Evolutionary conservation across 257 asterid genomes (phyloP).

Genomic region (Solanum pennellii): DNA sequence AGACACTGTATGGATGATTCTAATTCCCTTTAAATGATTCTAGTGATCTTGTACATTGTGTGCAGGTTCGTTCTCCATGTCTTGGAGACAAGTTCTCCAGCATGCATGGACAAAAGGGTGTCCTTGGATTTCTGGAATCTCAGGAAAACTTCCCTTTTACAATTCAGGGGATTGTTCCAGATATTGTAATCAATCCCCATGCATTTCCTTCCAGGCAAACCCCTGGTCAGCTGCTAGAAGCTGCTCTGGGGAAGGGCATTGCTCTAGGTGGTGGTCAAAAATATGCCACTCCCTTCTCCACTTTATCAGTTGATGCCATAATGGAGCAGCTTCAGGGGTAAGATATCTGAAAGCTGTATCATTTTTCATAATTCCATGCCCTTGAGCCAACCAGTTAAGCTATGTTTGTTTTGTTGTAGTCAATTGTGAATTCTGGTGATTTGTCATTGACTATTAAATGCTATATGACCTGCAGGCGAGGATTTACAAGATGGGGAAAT

Average conservation of each 20-base stretch:
- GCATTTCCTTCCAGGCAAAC: constrained; percentile 98
- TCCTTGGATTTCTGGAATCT: constrained; percentile 76
- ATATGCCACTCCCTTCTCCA: constrained; percentile 84
- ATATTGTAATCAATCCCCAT: constrained; percentile 88
- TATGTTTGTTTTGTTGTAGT: background rate
- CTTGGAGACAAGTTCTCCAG: constrained; percentile 92
- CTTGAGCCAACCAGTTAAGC: background rate
- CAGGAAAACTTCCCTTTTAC: constrained; percentile 91
- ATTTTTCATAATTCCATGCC: background rate
- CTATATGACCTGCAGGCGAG: constrained; percentile 37
- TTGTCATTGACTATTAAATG: background rate
- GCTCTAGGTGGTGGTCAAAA: constrained; percentile 70
- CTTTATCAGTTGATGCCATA: constrained; percentile 63
- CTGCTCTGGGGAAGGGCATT: constrained; percentile 81
- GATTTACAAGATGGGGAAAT: constrained; percentile 79
- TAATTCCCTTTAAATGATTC: background rate
- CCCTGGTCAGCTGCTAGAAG: constrained; percentile 89
- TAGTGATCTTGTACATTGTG: background rate
- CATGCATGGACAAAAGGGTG: constrained; percentile 99
- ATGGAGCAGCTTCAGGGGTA: constrained; percentile 80
- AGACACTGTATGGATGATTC: background rate
- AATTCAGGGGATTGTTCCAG: constrained; percentile 82
- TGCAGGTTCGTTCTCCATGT: constrained; percentile 84
- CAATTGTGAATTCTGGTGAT: background rate
- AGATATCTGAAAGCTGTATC: background rate